Evolutionary conservation across 305 asterid species (phyloP).

Genomic region (Lippia alba): DNA sequence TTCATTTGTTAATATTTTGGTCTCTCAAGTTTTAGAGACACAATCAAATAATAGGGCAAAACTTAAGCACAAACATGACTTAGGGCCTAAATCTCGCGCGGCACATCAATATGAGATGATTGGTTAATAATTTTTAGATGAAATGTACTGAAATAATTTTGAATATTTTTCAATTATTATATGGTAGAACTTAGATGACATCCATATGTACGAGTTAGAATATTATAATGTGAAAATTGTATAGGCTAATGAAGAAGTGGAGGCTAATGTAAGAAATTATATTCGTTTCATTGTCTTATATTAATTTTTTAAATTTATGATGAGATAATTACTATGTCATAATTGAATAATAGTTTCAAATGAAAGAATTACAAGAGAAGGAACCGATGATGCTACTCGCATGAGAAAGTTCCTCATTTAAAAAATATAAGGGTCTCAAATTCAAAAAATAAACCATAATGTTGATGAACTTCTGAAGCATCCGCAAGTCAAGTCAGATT

Average conservation of each 20-base stretch:
- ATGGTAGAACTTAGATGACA: background rate
- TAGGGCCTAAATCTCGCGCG: background rate
- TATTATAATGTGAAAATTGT: background rate
- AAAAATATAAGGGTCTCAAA: background rate
- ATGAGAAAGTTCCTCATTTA: background rate
- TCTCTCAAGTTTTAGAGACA: background rate
- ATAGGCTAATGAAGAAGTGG: background rate
- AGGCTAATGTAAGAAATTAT: background rate
- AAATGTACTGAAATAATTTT: background rate
- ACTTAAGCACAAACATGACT: background rate
- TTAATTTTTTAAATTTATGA: background rate
- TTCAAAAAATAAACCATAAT: background rate
- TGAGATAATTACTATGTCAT: too few relatives aligned
- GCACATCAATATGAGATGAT: background rate
- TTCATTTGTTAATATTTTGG: background rate
- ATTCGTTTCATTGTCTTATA: too few relatives aligned
- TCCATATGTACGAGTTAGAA: background rate
- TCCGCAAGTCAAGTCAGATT: background rate
- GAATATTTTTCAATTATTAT: background rate
- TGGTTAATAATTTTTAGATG: background rate
- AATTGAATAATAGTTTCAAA: too few relatives aligned
- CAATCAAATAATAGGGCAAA: background rate
- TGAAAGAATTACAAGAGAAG: background rate
- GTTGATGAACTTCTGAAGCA: background rate
- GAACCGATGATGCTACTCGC: too few relatives aligned